Percentiles rank a stretch among this genome's conserved stretches.
phyloP scores from a whole-genome alignment of 2,329 filamentous ascomycete genomes.

The Aspergillus felis region DNA sequence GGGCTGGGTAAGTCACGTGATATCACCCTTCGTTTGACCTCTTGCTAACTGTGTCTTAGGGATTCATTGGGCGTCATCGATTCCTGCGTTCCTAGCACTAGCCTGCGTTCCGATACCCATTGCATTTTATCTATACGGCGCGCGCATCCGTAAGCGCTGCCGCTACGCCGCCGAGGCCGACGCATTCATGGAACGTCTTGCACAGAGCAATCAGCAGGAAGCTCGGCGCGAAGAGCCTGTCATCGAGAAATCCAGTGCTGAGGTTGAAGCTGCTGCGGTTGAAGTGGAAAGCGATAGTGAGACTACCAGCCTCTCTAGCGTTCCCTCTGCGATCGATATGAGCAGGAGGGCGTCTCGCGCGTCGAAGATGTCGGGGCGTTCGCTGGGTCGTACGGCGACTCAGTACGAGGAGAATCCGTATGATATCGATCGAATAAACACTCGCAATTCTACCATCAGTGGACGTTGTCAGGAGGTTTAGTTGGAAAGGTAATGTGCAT shows the following conservation, averaged over 20 bases:
- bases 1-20: slow-evolving; percentile 23
- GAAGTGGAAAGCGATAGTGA: not conserved
- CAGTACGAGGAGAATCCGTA: slow-evolving; percentile 11
- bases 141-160: slow-evolving; percentile 33
- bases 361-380: slow-evolving; percentile 1
- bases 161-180: slow-evolving; percentile 24
- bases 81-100: slow-evolving; percentile 43
- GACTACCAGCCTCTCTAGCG: not conserved
- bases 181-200: slow-evolving; percentile 3
- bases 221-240: not conserved
- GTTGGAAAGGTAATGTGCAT: not conserved
- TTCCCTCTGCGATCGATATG: not conserved
- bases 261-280: not conserved
- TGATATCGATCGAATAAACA: slow-evolving; percentile 8
- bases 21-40: not conserved
- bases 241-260: not conserved
- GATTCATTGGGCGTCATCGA: slow-evolving; percentile 44
- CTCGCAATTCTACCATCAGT: not conserved
- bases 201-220: not conserved
- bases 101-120: slow-evolving; percentile 40
- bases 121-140: slow-evolving; percentile 38
- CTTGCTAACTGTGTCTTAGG: slow-evolving; percentile 8
- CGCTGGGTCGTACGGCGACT: not conserved
- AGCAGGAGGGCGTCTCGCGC: not conserved
- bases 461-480: not conserved